Percentiles rank a stretch among this genome's conserved stretches.
These are phyloP conservation scores for Vitis labrusca DNA, from an alignment of 164 flowering plant genomes.

Conservation along the genomic window DNA sequence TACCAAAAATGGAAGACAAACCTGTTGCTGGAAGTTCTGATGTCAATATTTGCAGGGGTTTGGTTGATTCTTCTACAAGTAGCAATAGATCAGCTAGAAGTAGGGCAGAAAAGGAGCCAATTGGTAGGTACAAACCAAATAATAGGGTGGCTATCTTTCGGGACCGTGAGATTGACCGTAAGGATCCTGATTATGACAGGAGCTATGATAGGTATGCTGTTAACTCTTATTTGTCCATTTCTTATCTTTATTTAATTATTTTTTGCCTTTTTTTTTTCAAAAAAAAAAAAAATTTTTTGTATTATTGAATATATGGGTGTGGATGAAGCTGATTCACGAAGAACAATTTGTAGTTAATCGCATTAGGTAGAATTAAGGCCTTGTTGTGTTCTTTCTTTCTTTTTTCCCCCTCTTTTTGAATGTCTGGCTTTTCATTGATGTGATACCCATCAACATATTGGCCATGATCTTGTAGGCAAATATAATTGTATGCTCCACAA, in stretches of 20 bases:
- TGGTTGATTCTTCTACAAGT: constrained; percentile 57
- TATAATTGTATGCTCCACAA: too few relatives aligned
- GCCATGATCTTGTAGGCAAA: too few relatives aligned
- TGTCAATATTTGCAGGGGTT: constrained; percentile 42
- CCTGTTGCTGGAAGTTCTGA: constrained; percentile 46
- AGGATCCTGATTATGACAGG: constrained; percentile 96
- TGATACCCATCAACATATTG: too few relatives aligned
- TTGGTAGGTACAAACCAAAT: constrained; percentile 62
- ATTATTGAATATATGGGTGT: too few relatives aligned
- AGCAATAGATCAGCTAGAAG: constrained; percentile 63
- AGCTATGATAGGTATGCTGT: constrained; percentile 77
- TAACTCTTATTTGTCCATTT: not conserved
- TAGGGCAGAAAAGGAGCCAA: constrained; percentile 68
- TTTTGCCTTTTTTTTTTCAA: not conserved
- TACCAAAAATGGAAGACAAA: constrained; percentile 54
- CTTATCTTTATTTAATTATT: not conserved
- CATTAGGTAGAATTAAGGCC: too few relatives aligned
- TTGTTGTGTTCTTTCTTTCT: too few relatives aligned
- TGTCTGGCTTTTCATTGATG: too few relatives aligned
- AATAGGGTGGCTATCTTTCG: constrained; percentile 93
- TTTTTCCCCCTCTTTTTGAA: too few relatives aligned
- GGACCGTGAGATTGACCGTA: constrained; percentile 88
- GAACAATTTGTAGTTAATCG: too few relatives aligned
- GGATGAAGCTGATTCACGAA: too few relatives aligned
- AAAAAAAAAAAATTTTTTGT: not conserved